Evolutionary conservation across 148 eudicot genomes (phyloP).

Genomic region (Cornus controversa): DNA sequence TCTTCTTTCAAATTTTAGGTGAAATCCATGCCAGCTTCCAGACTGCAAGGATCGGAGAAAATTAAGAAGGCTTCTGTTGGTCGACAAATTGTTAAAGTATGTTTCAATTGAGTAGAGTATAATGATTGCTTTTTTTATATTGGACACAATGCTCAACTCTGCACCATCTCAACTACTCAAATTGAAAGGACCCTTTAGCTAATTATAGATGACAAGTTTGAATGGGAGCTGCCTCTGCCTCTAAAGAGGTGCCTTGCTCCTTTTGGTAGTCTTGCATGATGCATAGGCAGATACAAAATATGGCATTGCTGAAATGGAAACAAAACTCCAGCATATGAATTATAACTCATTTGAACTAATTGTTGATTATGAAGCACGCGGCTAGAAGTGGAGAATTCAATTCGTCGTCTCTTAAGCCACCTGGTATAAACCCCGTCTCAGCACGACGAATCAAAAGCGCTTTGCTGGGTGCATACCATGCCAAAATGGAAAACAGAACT

Average conservation of each 20-base stretch:
- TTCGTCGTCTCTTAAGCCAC: slow-evolving; percentile 22
- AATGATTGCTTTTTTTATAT: background rate
- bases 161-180: slow-evolving; percentile 5
- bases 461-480: slow-evolving; percentile 2
- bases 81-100: slow-evolving; percentile 27
- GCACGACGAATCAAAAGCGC: slow-evolving; percentile 17
- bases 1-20: slow-evolving; percentile 21
- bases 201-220: background rate
- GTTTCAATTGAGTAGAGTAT: background rate
- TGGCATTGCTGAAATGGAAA: background rate
- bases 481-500: slow-evolving; percentile 17
- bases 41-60: slow-evolving; percentile 21
- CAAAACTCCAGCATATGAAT: background rate
- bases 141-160: background rate
- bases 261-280: slow-evolving; percentile 3
- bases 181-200: slow-evolving; percentile 6
- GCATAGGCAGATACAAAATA: no score
- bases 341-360: slow-evolving; percentile 15
- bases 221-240: background rate
- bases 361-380: slow-evolving; percentile 19
- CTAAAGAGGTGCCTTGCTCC: no score
- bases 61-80: slow-evolving; percentile 7
- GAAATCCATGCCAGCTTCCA: slow-evolving; percentile 20
- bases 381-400: slow-evolving; percentile 18
- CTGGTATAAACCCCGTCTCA: slow-evolving; percentile 17